These are phyloP conservation scores for Yarrowia sp. DNA, from an alignment of 805 yeast genomes.

Conservation along the genomic window DNA sequence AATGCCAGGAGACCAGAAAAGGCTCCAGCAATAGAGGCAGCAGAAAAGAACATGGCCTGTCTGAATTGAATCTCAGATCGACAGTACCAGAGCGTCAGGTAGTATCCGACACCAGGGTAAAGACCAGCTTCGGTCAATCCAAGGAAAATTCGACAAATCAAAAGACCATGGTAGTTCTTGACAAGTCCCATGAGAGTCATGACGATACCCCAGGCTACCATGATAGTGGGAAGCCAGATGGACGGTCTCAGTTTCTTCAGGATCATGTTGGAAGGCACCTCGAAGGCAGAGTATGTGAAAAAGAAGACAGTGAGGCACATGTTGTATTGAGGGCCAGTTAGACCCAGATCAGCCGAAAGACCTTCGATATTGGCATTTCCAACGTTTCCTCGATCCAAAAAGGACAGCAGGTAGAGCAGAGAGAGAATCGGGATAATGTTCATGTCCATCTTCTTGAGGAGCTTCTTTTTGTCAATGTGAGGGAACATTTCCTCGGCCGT, in stretches of 20 bases:
- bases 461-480: conserved; percentile 27
- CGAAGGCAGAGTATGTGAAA: conserved; percentile 57
- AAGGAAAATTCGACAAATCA: conserved; percentile 21
- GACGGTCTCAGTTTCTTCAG: conserved; percentile 42
- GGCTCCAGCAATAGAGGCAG: conserved; percentile 11
- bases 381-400: conserved; percentile 59
- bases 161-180: conserved; percentile 20
- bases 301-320: conserved; percentile 58
- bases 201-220: conserved; percentile 27
- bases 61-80: conserved; percentile 53
- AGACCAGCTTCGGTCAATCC: conserved; percentile 37
- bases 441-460: conserved; percentile 39
- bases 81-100: conserved; percentile 68
- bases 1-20: conserved; percentile 12
- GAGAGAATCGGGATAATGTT: conserved; percentile 37
- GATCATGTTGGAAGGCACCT: conserved; percentile 55
- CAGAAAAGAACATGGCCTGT: conserved; percentile 24
- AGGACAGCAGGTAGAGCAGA: conserved; percentile 28
- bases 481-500: conserved; percentile 37
- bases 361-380: conserved; percentile 63
- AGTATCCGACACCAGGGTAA: conserved; percentile 57
- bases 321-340: conserved; percentile 53
- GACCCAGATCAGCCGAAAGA: conserved; percentile 53
- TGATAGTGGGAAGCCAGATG: conserved; percentile 15
- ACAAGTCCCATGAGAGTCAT: conserved; percentile 9